These are phyloP conservation scores for Aristolochia contorta DNA, from an alignment of 164 flowering plant genomes.

Conservation along the genomic window DNA sequence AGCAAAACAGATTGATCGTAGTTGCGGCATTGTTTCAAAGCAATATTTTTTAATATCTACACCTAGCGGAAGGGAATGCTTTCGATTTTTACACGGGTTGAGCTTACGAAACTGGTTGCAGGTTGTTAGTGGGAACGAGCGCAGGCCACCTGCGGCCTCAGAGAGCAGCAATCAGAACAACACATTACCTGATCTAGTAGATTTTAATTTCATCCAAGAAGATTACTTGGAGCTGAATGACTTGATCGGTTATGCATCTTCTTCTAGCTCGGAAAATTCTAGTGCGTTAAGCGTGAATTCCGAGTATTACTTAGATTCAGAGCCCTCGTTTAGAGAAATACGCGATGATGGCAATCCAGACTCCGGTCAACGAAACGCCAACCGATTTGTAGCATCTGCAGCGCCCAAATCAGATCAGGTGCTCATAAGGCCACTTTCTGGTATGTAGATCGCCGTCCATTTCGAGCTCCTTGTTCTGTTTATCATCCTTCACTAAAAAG, in stretches of 20 bases:
- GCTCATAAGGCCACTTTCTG: neutral
- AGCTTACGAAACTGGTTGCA: neutral
- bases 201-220: neutral
- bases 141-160: neutral
- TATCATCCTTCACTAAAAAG: neutral
- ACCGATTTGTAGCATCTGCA: neutral
- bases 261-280: conserved; percentile 1
- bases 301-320: conserved; percentile 1
- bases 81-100: neutral
- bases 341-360: neutral
- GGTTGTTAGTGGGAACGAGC: conserved; percentile 3
- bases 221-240: conserved; percentile 1
- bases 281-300: neutral
- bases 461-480: neutral
- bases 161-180: neutral
- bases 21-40: neutral
- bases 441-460: neutral
- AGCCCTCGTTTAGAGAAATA: neutral
- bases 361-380: neutral
- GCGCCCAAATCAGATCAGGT: neutral
- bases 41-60: neutral
- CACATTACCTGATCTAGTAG: neutral
- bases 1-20: neutral
- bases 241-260: neutral
- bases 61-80: neutral